phyloP scores from a whole-genome alignment of 495 filamentous ascomycete genomes.

The Pseudomonodictys pantanalensis region DNA sequence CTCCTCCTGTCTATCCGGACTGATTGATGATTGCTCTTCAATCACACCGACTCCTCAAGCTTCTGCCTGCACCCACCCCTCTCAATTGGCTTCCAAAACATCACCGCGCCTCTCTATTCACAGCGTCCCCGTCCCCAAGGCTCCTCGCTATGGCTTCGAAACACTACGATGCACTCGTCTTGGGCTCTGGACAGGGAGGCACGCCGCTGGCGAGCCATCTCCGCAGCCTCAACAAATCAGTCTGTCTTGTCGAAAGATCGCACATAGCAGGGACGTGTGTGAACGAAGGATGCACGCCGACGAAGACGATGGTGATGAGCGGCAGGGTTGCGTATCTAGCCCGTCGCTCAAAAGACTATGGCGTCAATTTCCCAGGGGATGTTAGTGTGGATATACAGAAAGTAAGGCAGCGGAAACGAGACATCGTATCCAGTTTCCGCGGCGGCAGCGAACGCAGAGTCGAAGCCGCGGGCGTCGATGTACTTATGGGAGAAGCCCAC shows the following conservation, averaged over 20 bases:
- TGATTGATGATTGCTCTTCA: no score
- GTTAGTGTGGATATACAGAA: slow-evolving; percentile 46
- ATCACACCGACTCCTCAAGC: no score
- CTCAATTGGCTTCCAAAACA: no score
- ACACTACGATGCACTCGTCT: slow-evolving; percentile 45
- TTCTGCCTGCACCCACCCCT: no score
- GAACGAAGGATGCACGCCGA: slow-evolving; percentile 56
- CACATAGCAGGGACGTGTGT: slow-evolving; percentile 53
- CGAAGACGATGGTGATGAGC: slow-evolving; percentile 53
- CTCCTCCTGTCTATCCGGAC: no score
- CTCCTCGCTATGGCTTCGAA: no score
- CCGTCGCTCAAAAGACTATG: slow-evolving; percentile 46
- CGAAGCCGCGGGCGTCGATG: slow-evolving; percentile 44
- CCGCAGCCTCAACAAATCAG: slow-evolving; percentile 43
- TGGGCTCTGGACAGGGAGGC: slow-evolving; percentile 52
- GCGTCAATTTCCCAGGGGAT: slow-evolving; percentile 35
- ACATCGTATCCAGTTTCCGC: slow-evolving; percentile 52
- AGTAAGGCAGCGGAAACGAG: slow-evolving; percentile 51
- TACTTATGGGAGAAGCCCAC: slow-evolving; percentile 46
- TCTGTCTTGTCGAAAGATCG: slow-evolving; percentile 45
- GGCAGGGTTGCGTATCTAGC: slow-evolving; percentile 49
- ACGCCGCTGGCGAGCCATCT: slow-evolving; percentile 49
- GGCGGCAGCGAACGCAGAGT: slow-evolving; percentile 45
- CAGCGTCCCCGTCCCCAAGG: no score
- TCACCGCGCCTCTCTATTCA: no score